Base-by-base conservation (phyloP, 1,284 basidiomycete genomes). In the Leccinum fallax region DNA sequence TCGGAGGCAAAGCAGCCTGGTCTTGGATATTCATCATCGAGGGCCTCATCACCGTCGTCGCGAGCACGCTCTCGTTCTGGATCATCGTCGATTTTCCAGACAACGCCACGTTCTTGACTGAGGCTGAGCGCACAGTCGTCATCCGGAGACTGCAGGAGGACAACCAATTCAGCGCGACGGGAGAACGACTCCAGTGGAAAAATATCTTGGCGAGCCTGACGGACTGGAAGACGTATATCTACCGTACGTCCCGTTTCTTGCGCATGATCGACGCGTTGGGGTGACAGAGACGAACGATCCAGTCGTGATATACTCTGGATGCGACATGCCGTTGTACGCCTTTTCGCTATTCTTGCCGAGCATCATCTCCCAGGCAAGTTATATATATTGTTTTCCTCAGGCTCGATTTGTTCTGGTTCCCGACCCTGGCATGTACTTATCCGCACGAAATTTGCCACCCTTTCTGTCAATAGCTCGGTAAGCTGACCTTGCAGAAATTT, bases 11-110 rank as follows among this genome's bases (percentile, higher is more conserved):
- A 68, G 80, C 85, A 15, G 79, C 78, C 1, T 83, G 85, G 85
- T 79, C 87, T 36, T 91, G 89, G 89, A 90, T 92, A 70, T 91
- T 92, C 76, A 87, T 88, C 66, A 67, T 88, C 21, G 85, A 88
- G 65, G 87, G 85, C 34, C 78, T 92, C 34, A 78, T 78, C 21
- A 93, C 91, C 3, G 82, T 92, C 34, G 7, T 91, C 24, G 85
- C 86, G 2, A 89, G 88, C 2, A 68, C 74, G 16, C 67, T 79
- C 3, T 90, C 89, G 4, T 93, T 87, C 79, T 93, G 84, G 82
- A 84, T 92, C 66, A 85, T 92, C 64, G 85, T 89, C 69, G 92
- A 93, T 74, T 93, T 93, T 77, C 91, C 90, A 5, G 89, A 92
- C 69, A 89, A 85, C 0, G 91, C 91, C 51, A 90, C 83, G 67